A percentile compares a stretch with the other conserved stretches of the same genome.
These are phyloP conservation scores for Wakefieldia striispora DNA, from an alignment of 768 basidiomycete genomes.

Conservation along the genomic window DNA sequence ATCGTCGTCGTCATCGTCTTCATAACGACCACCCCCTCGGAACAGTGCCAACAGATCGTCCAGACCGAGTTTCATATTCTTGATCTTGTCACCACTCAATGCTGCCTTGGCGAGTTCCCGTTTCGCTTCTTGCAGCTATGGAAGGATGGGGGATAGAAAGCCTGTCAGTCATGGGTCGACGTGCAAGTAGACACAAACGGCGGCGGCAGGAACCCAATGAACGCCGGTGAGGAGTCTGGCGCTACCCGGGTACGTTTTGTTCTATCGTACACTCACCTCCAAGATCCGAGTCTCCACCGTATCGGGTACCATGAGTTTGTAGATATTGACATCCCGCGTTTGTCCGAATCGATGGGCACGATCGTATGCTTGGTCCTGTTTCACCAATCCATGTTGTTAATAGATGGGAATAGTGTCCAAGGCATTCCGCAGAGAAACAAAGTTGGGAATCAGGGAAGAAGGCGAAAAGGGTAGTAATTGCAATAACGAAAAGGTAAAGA, in stretches of 20 bases:
- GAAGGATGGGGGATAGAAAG: neutral
- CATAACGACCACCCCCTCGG: conserved; percentile 53
- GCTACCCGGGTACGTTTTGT: too few relatives aligned
- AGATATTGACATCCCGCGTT: conserved; percentile 80
- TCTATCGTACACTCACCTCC: conserved; percentile 38
- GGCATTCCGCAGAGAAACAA: neutral
- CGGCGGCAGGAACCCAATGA: too few relatives aligned
- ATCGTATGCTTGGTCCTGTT: conserved; percentile 89
- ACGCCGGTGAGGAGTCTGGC: too few relatives aligned
- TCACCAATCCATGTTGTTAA: neutral
- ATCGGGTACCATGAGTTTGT: conserved; percentile 81
- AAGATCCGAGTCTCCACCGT: conserved; percentile 90
- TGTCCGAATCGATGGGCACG: conserved; percentile 90
- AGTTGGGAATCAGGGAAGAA: neutral
- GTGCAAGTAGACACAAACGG: too few relatives aligned
- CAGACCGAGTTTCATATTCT: conserved; percentile 78
- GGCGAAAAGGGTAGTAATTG: neutral
- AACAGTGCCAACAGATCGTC: conserved; percentile 86
- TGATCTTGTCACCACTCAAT: conserved; percentile 83
- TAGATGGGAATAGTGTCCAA: neutral
- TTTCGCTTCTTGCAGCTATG: conserved; percentile 88
- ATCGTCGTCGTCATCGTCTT: conserved; percentile 52
- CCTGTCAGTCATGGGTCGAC: conserved; percentile 1
- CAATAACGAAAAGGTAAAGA: neutral
- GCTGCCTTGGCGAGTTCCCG: conserved; percentile 81